Evolutionary conservation across 306 rosid genomes (phyloP).

Genomic region (Adenanthera pavonina): DNA sequence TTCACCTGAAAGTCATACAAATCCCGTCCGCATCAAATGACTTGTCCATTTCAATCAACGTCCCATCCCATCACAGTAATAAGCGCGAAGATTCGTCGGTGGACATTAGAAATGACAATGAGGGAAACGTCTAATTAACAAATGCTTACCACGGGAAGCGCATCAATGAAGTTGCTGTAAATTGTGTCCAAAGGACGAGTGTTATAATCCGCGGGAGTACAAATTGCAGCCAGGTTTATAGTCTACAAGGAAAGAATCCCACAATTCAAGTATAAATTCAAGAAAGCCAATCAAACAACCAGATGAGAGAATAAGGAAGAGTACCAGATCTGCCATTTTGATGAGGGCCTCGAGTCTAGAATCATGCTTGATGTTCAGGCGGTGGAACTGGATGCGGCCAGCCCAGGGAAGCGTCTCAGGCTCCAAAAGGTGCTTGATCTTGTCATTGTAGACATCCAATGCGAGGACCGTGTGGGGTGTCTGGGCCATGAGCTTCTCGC

Average conservation of each 20-base stretch:
- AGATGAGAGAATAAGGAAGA: not conserved
- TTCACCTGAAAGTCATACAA: conserved; percentile 59
- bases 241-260: conserved; percentile 51
- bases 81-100: not conserved
- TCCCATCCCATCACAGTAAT: not conserved
- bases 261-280: not conserved
- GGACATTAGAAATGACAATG: not conserved
- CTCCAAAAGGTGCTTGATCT: conserved; percentile 86
- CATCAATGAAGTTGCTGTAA: conserved; percentile 93
- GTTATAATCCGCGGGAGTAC: conserved; percentile 95
- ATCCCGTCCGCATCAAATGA: conserved; percentile 42
- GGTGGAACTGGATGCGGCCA: conserved; percentile 87
- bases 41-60: conserved; percentile 42
- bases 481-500: conserved; percentile 80
- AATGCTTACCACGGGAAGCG: conserved; percentile 81
- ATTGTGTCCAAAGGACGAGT: conserved; percentile 93
- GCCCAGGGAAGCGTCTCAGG: conserved; percentile 70
- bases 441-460: conserved; percentile 83
- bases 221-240: conserved; percentile 91
- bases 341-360: conserved; percentile 90
- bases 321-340: conserved; percentile 90
- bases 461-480: conserved; percentile 87
- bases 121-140: not conserved
- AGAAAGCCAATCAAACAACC: not conserved
- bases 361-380: conserved; percentile 88